A percentile compares a stretch with the other conserved stretches of the same genome.
Conservation (phyloP, 2,329 filamentous ascomycete species). For the Simplicillium aogashimaense region DNA sequence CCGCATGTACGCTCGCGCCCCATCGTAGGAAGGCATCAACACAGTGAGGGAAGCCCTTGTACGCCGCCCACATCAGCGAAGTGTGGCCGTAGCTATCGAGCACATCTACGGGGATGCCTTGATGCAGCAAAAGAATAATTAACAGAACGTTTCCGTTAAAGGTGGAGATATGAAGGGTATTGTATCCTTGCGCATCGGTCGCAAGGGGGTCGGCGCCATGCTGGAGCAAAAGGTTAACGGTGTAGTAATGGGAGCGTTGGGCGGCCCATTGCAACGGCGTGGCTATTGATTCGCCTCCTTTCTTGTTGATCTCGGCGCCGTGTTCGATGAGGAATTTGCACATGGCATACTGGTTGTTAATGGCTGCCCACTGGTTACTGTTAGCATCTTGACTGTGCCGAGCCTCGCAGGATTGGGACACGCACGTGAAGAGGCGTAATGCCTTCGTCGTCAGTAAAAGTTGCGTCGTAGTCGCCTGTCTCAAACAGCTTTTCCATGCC, state of each 20-base stretch:
- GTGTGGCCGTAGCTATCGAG: conserved; percentile 87
- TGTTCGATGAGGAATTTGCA: conserved; percentile 84
- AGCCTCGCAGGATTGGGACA: conserved; percentile 7
- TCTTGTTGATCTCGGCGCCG: conserved; percentile 87
- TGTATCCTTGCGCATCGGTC: conserved; percentile 92
- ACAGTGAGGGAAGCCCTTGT: conserved; percentile 89
- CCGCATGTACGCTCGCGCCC: conserved; percentile 87
- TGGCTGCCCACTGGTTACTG: conserved; percentile 76
- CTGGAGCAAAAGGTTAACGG: conserved; percentile 84
- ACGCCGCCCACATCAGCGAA: conserved; percentile 95
- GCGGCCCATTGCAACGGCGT: conserved; percentile 96
- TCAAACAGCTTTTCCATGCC: conserved; percentile 88
- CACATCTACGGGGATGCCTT: conserved; percentile 90
- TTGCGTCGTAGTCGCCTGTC: conserved; percentile 69
- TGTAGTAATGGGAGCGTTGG: conserved; percentile 93
- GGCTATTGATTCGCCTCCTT: conserved; percentile 89
- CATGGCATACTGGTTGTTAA: conserved; percentile 97
- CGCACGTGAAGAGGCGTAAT: conserved; percentile 91
- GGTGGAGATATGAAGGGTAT: conserved; percentile 91
- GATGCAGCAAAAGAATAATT: conserved; percentile 80
- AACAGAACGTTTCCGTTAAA: conserved; percentile 94
- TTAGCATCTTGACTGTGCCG: conserved; percentile 5
- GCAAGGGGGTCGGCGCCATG: conserved; percentile 88
- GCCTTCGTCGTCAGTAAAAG: conserved; percentile 79
- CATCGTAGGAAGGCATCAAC: conserved; percentile 89